These are phyloP conservation scores for Clitopilus passeckerianus DNA, from an alignment of 768 basidiomycete genomes.

Conservation along the genomic window DNA sequence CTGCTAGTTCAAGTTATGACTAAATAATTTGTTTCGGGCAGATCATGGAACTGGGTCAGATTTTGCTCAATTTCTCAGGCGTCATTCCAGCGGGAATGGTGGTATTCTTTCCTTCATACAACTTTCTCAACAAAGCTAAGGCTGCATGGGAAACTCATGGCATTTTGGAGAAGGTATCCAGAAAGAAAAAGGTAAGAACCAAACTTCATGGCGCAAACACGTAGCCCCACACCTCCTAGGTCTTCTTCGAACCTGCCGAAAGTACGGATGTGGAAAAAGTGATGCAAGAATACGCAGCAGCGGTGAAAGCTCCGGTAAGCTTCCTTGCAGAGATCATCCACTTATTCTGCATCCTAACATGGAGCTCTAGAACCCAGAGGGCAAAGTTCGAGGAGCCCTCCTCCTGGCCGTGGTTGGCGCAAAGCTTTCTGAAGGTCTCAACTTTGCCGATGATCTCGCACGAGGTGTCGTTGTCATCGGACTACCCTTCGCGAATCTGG, in stretches of 20 bases:
- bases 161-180: conserved; percentile 51
- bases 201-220: too few relatives aligned
- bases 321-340: too few relatives aligned
- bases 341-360: too few relatives aligned
- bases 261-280: conserved; percentile 67
- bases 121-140: conserved; percentile 67
- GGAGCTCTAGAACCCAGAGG: conserved; percentile 4
- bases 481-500: conserved; percentile 88
- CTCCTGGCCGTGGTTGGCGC: conserved; percentile 95
- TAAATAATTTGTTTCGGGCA: conserved; percentile 19
- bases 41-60: conserved; percentile 81
- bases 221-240: conserved; percentile 30
- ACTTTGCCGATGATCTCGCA: conserved; percentile 76
- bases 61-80: conserved; percentile 73
- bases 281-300: conserved; percentile 66
- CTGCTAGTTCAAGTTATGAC: not conserved
- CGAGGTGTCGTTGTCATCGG: conserved; percentile 86
- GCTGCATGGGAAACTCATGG: conserved; percentile 61
- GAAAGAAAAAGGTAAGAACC: conserved; percentile 68
- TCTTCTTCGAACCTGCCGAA: conserved; percentile 87
- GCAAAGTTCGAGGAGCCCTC: conserved; percentile 59
- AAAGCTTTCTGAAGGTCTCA: conserved; percentile 91
- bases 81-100: conserved; percentile 86
- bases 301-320: conserved; percentile 22
- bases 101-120: conserved; percentile 92